Base-by-base conservation (phyloP, 2,329 filamentous ascomycete genomes). In the Tolypocladium capitatum region DNA sequence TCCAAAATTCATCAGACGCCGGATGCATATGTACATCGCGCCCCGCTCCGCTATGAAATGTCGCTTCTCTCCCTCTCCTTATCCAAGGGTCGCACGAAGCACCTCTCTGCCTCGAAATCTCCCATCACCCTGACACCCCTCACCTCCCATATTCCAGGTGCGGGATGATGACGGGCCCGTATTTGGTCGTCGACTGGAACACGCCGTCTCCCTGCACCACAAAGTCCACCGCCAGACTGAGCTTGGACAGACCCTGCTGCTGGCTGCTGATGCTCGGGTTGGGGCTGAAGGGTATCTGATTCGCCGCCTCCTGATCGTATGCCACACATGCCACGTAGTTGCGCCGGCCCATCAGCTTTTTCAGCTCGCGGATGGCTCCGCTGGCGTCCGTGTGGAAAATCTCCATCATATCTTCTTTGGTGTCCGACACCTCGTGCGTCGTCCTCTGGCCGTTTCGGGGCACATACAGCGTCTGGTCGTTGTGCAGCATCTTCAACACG, bases 341-440 rank as follows among this genome's bases (percentile, higher is more conserved):
- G 49, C 92, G 75, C 38, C 91, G 75, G 1, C 84, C 88, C 89
- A 98, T 98, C 46, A 98, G 76, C 60, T 91, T 86, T 69, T 90
- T 90, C 60, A 90, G 74, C 64, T 96, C 91, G 43, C 90, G 76
- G 1, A 81, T 73, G 33, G 80, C 73, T n/a, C 92, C 91, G 47
- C 83, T 87, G 16, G 92, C 88, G 58, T 98, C 92, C 8, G 84
- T 86, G 59, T 92, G 88, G 76, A 98, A 98, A 55, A 98, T 94
- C 71, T 98, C 92, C 86, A 98, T 94, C 92, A 98, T 98, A 68
- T 98, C 92, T 66, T 98, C 92, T 67, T 98, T 97, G 43, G 92
- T 98, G 63, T 98, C 92, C 2, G 83, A 85, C 1, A 86, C 76
- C 53, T 83, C 77, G 51, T 88, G 80, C 2, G 75, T 84, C 1